These are phyloP conservation scores for Camellia lanceoleosa DNA, from an alignment of 148 eudicot species.

Conservation along the genomic window DNA sequence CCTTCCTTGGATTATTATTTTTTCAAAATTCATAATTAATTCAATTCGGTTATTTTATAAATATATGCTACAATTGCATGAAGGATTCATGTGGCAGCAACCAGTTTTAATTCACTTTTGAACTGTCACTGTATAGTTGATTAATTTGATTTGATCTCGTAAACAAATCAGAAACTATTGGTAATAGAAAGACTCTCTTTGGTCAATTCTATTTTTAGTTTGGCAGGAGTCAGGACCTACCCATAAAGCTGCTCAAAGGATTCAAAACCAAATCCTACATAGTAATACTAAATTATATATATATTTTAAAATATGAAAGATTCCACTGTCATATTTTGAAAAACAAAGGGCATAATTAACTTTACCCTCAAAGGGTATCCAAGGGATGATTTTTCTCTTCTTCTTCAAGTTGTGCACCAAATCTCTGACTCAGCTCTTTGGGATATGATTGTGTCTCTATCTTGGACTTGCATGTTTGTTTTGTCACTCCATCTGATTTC, in stretches of 20 bases:
- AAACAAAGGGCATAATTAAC: background rate
- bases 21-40: no score
- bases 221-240: background rate
- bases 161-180: no score
- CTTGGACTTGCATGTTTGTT: background rate
- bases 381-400: slow-evolving; percentile 15
- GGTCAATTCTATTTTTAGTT: background rate
- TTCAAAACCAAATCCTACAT: background rate
- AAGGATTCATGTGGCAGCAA: no score
- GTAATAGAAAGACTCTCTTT: background rate
- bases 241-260: background rate
- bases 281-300: background rate
- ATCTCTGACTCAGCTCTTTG: slow-evolving; percentile 32
- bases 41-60: no score
- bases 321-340: background rate
- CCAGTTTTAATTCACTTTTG: no score
- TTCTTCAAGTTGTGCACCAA: slow-evolving; percentile 20
- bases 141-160: no score
- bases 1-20: no score
- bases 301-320: background rate
- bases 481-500: background rate
- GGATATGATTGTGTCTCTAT: slow-evolving; percentile 19
- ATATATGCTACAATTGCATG: no score
- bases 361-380: slow-evolving; percentile 13
- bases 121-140: no score